Evolutionary conservation across 179 eudicot species (phyloP).

Genomic region (Silene coronaria): DNA sequence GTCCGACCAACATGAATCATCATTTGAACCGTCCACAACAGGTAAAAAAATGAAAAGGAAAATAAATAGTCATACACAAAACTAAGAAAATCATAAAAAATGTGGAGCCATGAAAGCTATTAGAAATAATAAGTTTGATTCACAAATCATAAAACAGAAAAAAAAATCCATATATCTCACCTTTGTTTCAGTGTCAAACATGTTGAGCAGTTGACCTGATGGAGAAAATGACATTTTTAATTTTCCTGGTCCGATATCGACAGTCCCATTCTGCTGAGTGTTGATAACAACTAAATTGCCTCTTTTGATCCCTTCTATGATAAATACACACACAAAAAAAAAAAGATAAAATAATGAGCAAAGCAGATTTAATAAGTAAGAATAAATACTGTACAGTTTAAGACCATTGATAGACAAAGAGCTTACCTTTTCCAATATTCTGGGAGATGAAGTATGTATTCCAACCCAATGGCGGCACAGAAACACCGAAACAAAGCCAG

Average conservation of each 20-base stretch:
- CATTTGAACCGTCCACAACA: neutral
- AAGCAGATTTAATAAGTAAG: neutral
- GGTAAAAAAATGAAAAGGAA: no score
- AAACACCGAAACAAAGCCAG: conserved; percentile 67
- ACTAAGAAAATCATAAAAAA: no score
- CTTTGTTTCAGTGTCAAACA: conserved; percentile 49
- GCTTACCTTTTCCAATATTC: conserved; percentile 38
- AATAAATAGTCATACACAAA: no score
- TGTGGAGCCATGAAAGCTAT: no score
- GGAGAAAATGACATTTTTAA: conserved; percentile 69
- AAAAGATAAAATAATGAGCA: neutral
- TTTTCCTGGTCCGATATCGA: conserved; percentile 74
- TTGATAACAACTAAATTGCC: conserved; percentile 23
- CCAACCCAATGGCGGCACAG: conserved; percentile 78
- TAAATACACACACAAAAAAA: conserved; percentile 9
- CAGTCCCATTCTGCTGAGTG: conserved; percentile 33
- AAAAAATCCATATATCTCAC: conserved; percentile 34
- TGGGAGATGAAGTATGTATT: conserved; percentile 60
- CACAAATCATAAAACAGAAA: neutral
- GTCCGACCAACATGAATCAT: neutral
- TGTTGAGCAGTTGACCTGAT: conserved; percentile 57
- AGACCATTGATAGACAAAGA: neutral
- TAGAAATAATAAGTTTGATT: neutral
- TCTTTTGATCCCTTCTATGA: conserved; percentile 34
- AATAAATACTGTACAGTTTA: neutral